Base-by-base conservation (phyloP, 148 eudicot species). In the Camellia japonica region DNA sequence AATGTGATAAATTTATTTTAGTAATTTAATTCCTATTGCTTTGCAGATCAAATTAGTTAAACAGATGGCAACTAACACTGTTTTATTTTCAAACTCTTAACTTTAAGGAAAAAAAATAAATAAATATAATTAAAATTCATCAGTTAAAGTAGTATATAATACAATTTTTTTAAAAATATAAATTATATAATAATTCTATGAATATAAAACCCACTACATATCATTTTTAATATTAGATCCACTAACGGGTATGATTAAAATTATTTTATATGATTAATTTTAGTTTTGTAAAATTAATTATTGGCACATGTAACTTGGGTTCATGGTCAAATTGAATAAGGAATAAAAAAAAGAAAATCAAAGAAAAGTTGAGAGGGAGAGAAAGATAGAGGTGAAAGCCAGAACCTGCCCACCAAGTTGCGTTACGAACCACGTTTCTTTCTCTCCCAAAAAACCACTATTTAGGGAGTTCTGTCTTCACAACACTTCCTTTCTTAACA, bases 391-490 rank as follows among this genome's bases (percentile, higher is more conserved):
- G 82, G 14, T 55, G 77, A 86, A 70, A 80, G 81, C 83, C 82
- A 68, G 74, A 84, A 86, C 80, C 81, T 77, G 77, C 82, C 78
- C 80, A 76, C 84, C 81, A 59, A 80, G 89, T 88, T 90, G 86
- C 81, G 86, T 89, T 85, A 83, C 80, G 73, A 79, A 75, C 80
- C 90, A 91, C 93, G 94, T 85, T 89, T 88, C 90, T 91, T 84
- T 75, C 82, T 63, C 76, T 68, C 56, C 38, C 38, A 30, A 55
- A 47, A 80, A 73, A 81, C 84, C 85, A 80, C 77, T 91, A 89
- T 91, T 84, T 83, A 87, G 74, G 84, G 81, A 73, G 55, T 78
- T 82, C 70, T 85, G 83, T 83, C 73, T 83, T 81, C 74, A 42
- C 6, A 54, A 69, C 72, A 73, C 83, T 23, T 75, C 81, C 77